Evolutionary conservation across 495 filamentous ascomycete genomes (phyloP).

Genomic region (Xylaria intraflava): DNA sequence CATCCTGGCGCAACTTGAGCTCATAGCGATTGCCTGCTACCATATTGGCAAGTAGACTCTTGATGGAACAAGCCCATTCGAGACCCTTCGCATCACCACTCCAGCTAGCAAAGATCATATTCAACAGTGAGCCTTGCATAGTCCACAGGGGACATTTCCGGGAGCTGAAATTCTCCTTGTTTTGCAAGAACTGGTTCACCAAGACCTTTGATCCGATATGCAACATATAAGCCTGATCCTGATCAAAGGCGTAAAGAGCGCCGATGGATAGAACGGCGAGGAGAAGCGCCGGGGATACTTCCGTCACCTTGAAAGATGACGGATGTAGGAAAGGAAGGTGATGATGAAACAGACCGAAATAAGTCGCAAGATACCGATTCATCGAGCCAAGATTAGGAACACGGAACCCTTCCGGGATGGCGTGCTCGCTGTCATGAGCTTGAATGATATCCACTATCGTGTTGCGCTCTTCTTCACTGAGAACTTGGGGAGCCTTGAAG

Average conservation of each 20-base stretch:
- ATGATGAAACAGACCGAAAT: conserved; percentile 96
- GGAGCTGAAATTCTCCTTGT: conserved; percentile 98
- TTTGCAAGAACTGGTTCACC: conserved; percentile 92
- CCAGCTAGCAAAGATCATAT: conserved; percentile 99
- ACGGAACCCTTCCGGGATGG: conserved; percentile 84
- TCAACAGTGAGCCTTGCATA: conserved; percentile 91
- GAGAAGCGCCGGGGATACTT: conserved; percentile 71
- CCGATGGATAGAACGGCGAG: conserved; percentile 93
- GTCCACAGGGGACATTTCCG: conserved; percentile 95
- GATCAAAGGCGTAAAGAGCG: conserved; percentile 92
- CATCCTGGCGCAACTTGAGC: conserved; percentile 83
- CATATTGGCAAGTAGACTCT: conserved; percentile 96
- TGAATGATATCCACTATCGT: conserved; percentile 81
- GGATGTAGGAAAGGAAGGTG: conserved; percentile 95
- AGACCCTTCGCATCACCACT: conserved; percentile 95
- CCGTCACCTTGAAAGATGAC: conserved; percentile 76
- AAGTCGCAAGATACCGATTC: conserved; percentile 87
- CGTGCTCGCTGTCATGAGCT: conserved; percentile 65
- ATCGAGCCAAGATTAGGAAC: conserved; percentile 68
- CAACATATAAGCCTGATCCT: conserved; percentile 91
- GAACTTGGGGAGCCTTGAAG: conserved; percentile 61
- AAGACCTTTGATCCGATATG: conserved; percentile 96
- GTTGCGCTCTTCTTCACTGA: conserved; percentile 72
- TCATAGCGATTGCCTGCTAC: conserved; percentile 96
- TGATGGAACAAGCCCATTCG: conserved; percentile 98